Evolutionary conservation across 2,329 filamentous ascomycete species (phyloP), one percentile per base, ranked within the genome.

Genomic region (Verticillium dahliae): DNA sequence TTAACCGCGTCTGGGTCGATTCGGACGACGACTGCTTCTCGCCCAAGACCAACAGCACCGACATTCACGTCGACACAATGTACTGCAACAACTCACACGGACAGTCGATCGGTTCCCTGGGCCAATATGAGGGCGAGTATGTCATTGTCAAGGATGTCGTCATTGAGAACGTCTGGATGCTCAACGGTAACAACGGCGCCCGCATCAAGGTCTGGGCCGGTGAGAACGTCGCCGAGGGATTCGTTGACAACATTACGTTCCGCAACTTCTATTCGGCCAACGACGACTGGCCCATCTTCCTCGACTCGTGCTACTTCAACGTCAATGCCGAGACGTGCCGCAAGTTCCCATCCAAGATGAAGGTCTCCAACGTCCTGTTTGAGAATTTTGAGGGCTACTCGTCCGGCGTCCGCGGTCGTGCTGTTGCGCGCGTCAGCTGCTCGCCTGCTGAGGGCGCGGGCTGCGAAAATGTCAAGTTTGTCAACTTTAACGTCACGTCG

Each of bases 1-100:
- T 66, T 11, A 60, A 66, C 56, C 63, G 64, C 10, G 61, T 57
- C n/a, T 66, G 64, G 64, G 64, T 90, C 62, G 79, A 85, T 69
- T 89, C 89, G 65, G 85, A 85, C 41, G 87, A 90, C 66, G 80
- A 88, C 69, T 88, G 85, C 63, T 82, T 88, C 50, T 83, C 82
- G 1, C 85, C 87, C 77, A 88, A 87, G 72, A 85, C 84, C 10
- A 87, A 87, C 72, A 81, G 76, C 66, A 85, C 82, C 45, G 75
- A 85, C 65, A 81, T 87, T 18, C 70, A 86, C 33, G 80, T 87
- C 4, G 81, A 86, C 69, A 85, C 84, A 65, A 74, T 87, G 4
- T 72, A 78, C 65, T 88, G 85, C 76, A 86, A 85, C 65, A 63
- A 85, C 60, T 84, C 80, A 7, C 85, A 88, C 70, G 85, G 85